Conservation (phyloP, 1,284 basidiomycete species). For the Naganishia liquefaciens region DNA sequence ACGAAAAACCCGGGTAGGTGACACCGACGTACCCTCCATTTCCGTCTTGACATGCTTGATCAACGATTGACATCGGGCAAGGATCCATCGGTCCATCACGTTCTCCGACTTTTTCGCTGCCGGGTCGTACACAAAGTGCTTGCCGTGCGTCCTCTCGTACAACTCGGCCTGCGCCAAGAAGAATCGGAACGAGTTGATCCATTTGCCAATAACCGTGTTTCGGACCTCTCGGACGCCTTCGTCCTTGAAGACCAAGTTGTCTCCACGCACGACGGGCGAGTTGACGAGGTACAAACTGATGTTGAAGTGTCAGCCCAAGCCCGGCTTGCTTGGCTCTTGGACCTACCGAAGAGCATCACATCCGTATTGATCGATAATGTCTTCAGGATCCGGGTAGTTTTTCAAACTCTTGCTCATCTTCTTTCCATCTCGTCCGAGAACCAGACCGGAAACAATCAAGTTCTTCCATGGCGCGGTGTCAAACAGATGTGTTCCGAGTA, state of each 20-base stretch:
- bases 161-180: conserved; percentile 94
- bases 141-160: conserved; percentile 76
- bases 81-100: conserved; percentile 98
- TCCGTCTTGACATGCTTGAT: conserved; percentile 89
- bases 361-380: conserved; percentile 88
- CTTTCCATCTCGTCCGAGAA: conserved; percentile 95
- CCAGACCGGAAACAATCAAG: conserved; percentile 91
- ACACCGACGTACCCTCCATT: conserved; percentile 71
- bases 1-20: background rate
- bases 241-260: conserved; percentile 96
- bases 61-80: conserved; percentile 93
- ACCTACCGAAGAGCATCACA: conserved; percentile 87
- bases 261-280: conserved; percentile 96
- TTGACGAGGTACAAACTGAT: conserved; percentile 94
- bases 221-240: conserved; percentile 97
- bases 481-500: conserved; percentile 92
- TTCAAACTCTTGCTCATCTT: conserved; percentile 99
- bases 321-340: background rate
- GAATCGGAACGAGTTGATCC: conserved; percentile 99
- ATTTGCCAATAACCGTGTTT: conserved; percentile 92
- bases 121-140: conserved; percentile 83
- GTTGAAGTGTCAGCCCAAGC: conserved; percentile 15
- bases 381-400: conserved; percentile 97
- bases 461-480: conserved; percentile 97
- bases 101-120: conserved; percentile 83